Conservation (phyloP, 208 protist species). For the Leishmania braziliensis region DNA sequence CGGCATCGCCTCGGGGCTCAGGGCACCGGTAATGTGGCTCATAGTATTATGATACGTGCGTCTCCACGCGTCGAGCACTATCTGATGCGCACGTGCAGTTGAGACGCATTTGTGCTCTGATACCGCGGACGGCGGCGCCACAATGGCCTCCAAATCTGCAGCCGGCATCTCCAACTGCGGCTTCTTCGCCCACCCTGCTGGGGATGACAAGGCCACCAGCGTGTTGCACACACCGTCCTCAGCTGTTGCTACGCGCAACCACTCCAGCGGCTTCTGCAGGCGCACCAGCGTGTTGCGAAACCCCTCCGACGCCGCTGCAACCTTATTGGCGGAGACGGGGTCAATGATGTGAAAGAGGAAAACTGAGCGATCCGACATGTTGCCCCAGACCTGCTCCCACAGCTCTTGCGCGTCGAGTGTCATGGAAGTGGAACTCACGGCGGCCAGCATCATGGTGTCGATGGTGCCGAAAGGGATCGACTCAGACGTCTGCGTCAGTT, state of each 20-base stretch:
- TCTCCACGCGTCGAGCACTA: conserved; percentile 25
- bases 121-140: conserved; percentile 6
- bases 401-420: conserved; percentile 11
- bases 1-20: neutral
- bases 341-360: conserved; percentile 30
- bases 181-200: neutral
- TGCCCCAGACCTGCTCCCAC: conserved; percentile 32
- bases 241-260: conserved; percentile 27
- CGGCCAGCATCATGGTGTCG: conserved; percentile 14
- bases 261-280: conserved; percentile 19
- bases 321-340: neutral
- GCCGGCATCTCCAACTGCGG: neutral
- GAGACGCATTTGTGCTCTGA: neutral
- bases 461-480: conserved; percentile 3
- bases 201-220: conserved; percentile 18
- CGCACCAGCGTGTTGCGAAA: conserved; percentile 27
- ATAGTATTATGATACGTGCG: neutral
- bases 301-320: conserved; percentile 19
- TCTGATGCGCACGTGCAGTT: conserved; percentile 16
- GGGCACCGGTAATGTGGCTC: neutral
- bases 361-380: conserved; percentile 30
- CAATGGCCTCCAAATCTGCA: conserved; percentile 15
- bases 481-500: conserved; percentile 5
- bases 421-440: neutral
- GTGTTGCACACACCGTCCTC: conserved; percentile 23